Base-by-base conservation (phyloP, 2,329 filamentous ascomycete genomes). In the Alternaria conjuncta region DNA sequence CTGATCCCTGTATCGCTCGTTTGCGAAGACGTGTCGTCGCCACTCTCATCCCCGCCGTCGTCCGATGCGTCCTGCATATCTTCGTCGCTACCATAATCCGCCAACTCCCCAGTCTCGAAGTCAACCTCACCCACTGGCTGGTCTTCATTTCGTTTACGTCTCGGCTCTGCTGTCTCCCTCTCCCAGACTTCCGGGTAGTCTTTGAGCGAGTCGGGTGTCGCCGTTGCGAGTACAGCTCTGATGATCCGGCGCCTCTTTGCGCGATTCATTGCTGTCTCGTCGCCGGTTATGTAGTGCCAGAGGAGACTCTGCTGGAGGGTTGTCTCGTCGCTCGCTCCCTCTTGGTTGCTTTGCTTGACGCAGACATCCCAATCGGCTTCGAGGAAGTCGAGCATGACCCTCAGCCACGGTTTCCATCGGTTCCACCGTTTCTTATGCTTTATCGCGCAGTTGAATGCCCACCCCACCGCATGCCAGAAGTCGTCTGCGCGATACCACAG, bases 371-470 rank as follows among this genome's bases (percentile, higher is more conserved):
- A 89, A 71, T 96, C 92, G 4, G 84, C 82, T 68, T 96, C 90
- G 12, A 97, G 82, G 7, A 92, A 88, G 71, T 94, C 91, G 6
- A 96, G 79, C 85, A 97, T 91, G 65, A 91, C 89, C 32, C 90
- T 87, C 13, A 98, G 83, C 92, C 93, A 97, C 8, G 88, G 80
- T 70, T 86, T 89, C 94, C 94, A 98, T 74, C 89, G 86, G 54
- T 85, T 86, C 95, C 96, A 98, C 20, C 95, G 86, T 44, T 87
- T 85, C 2, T 89, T 89, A 70, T 95, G 85, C 30, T 86, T 79
- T 2, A 91, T 86, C 55, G 93, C 94, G 81, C 95, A 98, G 76
- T 95, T 96, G 78, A 98, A 94, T 0, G 92, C 91, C 96, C 96
- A 98, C 4, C 95, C 96, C 0, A 96, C 86, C 0, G 92, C 87